Percentiles rank a stretch among this genome's conserved stretches.
Evolutionary conservation across 306 rosid species (phyloP).

Genomic region (Hippophae rhamnoides): DNA sequence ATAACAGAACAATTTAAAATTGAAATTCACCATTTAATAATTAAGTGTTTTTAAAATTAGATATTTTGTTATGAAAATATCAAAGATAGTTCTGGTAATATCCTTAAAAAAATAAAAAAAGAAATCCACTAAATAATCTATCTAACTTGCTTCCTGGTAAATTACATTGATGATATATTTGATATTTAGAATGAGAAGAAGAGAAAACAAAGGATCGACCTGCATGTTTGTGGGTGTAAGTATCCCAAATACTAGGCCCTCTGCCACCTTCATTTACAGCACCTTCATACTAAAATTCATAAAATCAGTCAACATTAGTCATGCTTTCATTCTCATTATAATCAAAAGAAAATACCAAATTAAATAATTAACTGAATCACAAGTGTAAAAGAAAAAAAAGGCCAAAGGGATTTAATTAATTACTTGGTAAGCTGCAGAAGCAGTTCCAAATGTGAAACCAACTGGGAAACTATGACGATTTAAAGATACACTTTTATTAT

Average conservation of each 20-base stretch:
- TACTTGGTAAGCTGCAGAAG: constrained; percentile 15
- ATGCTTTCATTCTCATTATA: not conserved
- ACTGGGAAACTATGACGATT: constrained; percentile 4
- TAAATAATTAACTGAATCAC: no score
- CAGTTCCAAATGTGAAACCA: constrained; percentile 7
- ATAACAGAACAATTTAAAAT: no score
- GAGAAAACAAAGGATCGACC: not conserved
- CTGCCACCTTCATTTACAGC: not conserved
- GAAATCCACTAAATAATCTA: no score
- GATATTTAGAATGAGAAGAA: no score
- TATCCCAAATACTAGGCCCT: not conserved
- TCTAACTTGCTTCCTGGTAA: no score
- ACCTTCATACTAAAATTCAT: not conserved
- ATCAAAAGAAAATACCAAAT: not conserved
- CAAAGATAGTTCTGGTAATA: no score
- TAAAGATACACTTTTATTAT: not conserved
- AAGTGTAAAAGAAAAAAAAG: no score
- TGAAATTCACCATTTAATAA: no score
- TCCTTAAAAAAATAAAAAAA: no score
- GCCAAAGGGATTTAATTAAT: not conserved
- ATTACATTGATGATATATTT: no score
- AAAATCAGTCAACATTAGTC: not conserved
- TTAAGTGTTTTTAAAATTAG: no score
- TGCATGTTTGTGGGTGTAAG: not conserved
- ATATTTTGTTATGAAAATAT: no score